Base-by-base conservation (phyloP, 2,329 filamentous ascomycete genomes). In the Tolypocladium capitatum region DNA sequence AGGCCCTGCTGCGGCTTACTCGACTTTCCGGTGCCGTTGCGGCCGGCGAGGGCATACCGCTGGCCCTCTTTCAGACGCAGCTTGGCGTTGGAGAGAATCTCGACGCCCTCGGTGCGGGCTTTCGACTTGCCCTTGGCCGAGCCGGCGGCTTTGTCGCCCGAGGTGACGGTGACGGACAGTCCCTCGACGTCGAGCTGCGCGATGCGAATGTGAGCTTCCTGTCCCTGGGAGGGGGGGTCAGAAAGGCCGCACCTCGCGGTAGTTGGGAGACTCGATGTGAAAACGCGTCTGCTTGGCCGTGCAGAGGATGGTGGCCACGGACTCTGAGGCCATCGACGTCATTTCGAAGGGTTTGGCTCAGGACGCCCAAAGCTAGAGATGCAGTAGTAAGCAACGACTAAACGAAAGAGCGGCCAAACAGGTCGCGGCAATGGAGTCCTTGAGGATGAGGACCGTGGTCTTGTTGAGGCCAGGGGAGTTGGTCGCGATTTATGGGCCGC, bases 1-100 rank as follows among this genome's bases (percentile, higher is more conserved):
- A 5, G 11, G 21, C 3, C 16, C 14, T 16, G 14, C 20, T 14
- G 21, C 8, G 27, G 6, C 73, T 62, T 64, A 83, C 81, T 91
- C 4, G 85, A 90, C 60, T 94, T 94, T 6, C 87, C 88, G 2
- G 81, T 84, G 1, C 87, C 87, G 64, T 94, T 94, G 7, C 85
- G 75, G 0, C 87, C 88, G 20, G 91, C 71, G 2, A 94, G 69
- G 0, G 86, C 86, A 69, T 94, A 94, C 51, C 84, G 75, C 42
- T 80, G 72, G 0, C 84, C 83, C 45, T 81, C 77, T 53, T 91
- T 86, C 3, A 94, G 67, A 24, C 81, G 77, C 33, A 94, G 66
- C 48, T 80, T 81, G 1, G 83, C 84, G 60, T 84, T 78, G 10
- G 70, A 71, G 3, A 94, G 70, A 6, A 94, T 76, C 60, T 92